These are phyloP conservation scores for Colletotrichum sp. DNA, from an alignment of 2,329 filamentous ascomycete species.

Conservation along the genomic window DNA sequence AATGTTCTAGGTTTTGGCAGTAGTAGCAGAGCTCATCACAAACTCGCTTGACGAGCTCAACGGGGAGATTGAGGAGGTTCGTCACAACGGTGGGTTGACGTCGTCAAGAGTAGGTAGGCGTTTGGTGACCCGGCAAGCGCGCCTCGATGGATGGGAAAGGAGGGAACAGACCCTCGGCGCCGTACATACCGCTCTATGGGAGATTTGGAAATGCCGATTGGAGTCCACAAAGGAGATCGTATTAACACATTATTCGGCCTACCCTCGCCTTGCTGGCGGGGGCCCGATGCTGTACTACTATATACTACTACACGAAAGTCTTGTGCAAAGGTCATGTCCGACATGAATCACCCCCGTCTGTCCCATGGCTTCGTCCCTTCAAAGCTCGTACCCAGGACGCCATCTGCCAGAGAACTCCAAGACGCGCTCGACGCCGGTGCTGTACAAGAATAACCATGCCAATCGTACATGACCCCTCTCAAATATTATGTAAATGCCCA, in stretches of 20 bases:
- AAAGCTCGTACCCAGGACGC: neutral
- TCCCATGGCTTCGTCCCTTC: neutral
- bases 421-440: slow-evolving; percentile 4
- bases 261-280: neutral
- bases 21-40: too few species aligned
- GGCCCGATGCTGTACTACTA: neutral
- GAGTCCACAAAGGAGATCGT: slow-evolving; percentile 16
- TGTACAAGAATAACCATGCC: neutral
- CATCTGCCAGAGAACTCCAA: neutral
- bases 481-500: neutral
- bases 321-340: neutral
- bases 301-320: neutral
- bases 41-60: neutral
- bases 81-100: too few species aligned
- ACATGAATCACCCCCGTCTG: neutral
- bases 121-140: too few species aligned
- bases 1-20: too few species aligned
- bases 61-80: too few species aligned
- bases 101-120: too few species aligned
- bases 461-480: neutral
- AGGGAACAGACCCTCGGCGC: too few species aligned
- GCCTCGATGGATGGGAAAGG: too few species aligned
- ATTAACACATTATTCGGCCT: slow-evolving; percentile 18
- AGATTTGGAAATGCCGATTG: neutral
- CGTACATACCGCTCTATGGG: neutral